Evolutionary conservation across 148 eudicot genomes (phyloP).

Genomic region (Camellia lanceoleosa): DNA sequence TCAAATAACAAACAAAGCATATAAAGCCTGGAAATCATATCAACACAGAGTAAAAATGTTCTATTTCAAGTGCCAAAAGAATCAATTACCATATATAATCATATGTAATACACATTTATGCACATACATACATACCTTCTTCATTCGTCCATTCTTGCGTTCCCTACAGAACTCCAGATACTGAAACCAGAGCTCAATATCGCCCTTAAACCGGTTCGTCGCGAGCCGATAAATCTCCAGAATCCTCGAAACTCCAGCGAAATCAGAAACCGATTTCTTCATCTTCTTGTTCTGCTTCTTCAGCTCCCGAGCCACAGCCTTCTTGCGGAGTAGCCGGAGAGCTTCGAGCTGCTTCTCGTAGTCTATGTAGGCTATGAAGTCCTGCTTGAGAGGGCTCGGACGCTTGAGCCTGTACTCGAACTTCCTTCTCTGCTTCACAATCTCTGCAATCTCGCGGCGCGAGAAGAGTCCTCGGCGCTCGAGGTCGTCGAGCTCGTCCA

Average conservation of each 20-base stretch:
- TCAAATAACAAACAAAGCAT: neutral
- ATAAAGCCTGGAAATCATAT: neutral
- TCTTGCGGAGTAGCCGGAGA: conserved; percentile 54
- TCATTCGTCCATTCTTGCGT: conserved; percentile 65
- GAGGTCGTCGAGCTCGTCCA: conserved; percentile 73
- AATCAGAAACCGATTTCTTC: conserved; percentile 58
- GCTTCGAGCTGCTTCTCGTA: conserved; percentile 65
- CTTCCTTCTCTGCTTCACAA: conserved; percentile 67
- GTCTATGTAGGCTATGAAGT: conserved; percentile 61
- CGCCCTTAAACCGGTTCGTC: conserved; percentile 80
- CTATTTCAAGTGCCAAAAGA: neutral
- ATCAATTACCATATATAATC: neutral
- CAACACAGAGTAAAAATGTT: neutral
- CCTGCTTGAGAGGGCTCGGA: conserved; percentile 67
- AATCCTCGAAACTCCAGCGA: conserved; percentile 54
- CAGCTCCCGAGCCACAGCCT: conserved; percentile 23
- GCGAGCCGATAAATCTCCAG: conserved; percentile 63
- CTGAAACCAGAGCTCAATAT: conserved; percentile 76
- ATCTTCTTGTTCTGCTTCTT: conserved; percentile 30
- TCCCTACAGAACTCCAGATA: conserved; percentile 74
- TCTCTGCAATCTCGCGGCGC: conserved; percentile 49
- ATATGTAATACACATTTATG: neutral
- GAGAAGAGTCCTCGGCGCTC: conserved; percentile 68
- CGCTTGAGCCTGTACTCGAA: conserved; percentile 76
- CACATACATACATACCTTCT: conserved; percentile 48